Conservation (phyloP, 768 basidiomycete genomes). For the Termitomyces titanicus region DNA sequence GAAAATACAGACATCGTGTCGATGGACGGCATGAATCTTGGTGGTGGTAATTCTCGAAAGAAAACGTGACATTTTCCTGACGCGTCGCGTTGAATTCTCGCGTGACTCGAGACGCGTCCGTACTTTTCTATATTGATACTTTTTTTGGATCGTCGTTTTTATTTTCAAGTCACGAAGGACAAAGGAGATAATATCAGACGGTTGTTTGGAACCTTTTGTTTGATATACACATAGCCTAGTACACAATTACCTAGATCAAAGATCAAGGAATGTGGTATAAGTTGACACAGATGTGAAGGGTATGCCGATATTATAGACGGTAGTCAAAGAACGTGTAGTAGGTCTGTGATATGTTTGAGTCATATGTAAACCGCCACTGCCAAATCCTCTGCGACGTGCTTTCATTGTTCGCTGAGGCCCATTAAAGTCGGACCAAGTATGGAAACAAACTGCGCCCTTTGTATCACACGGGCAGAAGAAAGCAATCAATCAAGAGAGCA, state of each 20-base stretch:
- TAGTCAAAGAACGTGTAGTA: neutral
- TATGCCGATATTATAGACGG: slow-evolving; percentile 2
- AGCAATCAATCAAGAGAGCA: slow-evolving; percentile 3
- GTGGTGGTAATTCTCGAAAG: neutral
- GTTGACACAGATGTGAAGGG: slow-evolving; percentile 1
- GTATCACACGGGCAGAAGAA: neutral
- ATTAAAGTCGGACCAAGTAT: neutral
- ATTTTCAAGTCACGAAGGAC: too few relatives aligned
- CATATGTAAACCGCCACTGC: neutral
- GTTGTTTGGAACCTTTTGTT: neutral
- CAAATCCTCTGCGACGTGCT: neutral
- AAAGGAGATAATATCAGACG: neutral
- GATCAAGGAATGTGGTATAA: slow-evolving; percentile 6
- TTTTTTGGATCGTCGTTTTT: too few relatives aligned
- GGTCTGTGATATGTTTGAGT: neutral
- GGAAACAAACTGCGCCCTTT: neutral
- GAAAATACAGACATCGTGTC: slow-evolving; percentile 10
- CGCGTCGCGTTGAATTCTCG: slow-evolving; percentile 13
- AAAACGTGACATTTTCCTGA: slow-evolving; percentile 6
- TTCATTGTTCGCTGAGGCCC: neutral
- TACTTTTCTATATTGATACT: too few relatives aligned
- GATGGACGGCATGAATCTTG: slow-evolving; percentile 10
- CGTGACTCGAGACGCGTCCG: slow-evolving; percentile 13
- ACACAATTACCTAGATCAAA: neutral
- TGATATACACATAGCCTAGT: neutral